Evolutionary conservation across 768 basidiomycete genomes (phyloP).

Genomic region (Suillus hirtellus): DNA sequence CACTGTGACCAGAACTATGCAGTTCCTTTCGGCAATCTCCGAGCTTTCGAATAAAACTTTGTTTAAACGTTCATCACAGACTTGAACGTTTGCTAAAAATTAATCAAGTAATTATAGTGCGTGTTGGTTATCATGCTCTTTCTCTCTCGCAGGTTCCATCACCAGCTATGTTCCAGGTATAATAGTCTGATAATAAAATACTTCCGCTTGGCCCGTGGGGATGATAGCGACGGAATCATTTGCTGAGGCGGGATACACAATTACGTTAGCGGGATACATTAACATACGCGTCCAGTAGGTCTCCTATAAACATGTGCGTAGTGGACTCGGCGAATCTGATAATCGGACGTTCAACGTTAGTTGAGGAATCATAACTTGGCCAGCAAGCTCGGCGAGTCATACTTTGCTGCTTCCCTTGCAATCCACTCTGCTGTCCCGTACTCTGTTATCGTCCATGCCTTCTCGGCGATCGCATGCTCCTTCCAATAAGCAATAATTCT

Average conservation of each 20-base stretch:
- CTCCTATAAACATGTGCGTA: too few relatives aligned
- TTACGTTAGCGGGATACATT: too few relatives aligned
- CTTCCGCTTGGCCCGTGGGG: not conserved
- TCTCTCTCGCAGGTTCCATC: too few relatives aligned
- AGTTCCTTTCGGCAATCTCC: conserved; percentile 42
- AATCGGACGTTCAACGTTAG: not conserved
- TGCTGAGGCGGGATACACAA: not conserved
- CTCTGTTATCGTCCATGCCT: conserved; percentile 17
- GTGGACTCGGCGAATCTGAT: not conserved
- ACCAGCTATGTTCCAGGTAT: not conserved
- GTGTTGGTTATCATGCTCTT: too few relatives aligned
- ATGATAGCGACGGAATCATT: not conserved
- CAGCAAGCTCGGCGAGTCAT: not conserved
- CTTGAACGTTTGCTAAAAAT: not conserved
- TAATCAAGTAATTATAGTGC: too few relatives aligned
- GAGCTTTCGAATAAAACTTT: conserved; percentile 11
- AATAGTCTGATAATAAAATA: not conserved
- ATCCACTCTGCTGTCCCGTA: conserved; percentile 26
- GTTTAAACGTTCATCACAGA: not conserved
- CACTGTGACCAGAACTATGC: conserved; percentile 50
- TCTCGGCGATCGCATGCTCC: conserved; percentile 13
- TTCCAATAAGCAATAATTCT: conserved; percentile 20
- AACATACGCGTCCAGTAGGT: too few relatives aligned
- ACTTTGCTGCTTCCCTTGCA: conserved; percentile 14
- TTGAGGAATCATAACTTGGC: not conserved